phyloP scores from a whole-genome alignment of 2,329 filamentous ascomycete species.

The Cyphellophora attinorum region DNA sequence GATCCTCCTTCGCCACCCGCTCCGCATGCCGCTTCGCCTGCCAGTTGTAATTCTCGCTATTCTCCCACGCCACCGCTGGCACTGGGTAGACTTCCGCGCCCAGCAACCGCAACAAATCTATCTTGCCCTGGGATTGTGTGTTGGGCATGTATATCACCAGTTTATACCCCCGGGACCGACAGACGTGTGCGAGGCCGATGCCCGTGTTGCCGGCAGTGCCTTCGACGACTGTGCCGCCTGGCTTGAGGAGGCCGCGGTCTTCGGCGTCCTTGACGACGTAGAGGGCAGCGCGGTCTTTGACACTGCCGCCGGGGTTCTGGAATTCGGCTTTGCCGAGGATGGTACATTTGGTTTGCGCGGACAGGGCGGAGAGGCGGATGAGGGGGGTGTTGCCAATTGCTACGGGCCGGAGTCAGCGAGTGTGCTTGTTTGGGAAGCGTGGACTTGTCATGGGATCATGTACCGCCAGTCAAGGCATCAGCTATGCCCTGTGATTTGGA shows the following conservation, averaged over 20 bases:
- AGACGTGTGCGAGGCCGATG: constrained; percentile 94
- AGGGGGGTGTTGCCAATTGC: constrained; percentile 97
- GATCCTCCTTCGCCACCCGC: constrained; percentile 31
- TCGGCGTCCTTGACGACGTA: constrained; percentile 93
- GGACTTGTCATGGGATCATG: constrained; percentile 12
- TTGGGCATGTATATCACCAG: constrained; percentile 99
- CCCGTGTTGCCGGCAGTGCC: constrained; percentile 97
- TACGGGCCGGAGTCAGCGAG: constrained; percentile 29
- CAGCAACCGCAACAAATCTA: constrained; percentile 80
- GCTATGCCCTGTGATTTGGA: constrained; percentile 72
- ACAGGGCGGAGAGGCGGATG: constrained; percentile 80
- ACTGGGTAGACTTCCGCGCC: constrained; percentile 95
- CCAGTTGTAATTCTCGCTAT: constrained; percentile 96
- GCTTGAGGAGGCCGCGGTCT: constrained; percentile 67
- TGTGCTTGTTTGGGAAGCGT: neutral
- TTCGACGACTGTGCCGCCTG: constrained; percentile 91
- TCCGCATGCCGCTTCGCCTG: constrained; percentile 89
- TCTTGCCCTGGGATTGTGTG: constrained; percentile 95
- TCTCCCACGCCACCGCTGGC: constrained; percentile 88
- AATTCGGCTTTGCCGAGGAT: constrained; percentile 96
- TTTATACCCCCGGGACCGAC: constrained; percentile 81
- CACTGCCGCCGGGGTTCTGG: constrained; percentile 91
- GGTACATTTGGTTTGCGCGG: constrained; percentile 84
- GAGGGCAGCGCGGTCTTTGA: constrained; percentile 92
- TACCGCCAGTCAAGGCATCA: constrained; percentile 73